phyloP scores from a whole-genome alignment of 1,284 basidiomycete species.

The Rhodotorula glutinis region DNA sequence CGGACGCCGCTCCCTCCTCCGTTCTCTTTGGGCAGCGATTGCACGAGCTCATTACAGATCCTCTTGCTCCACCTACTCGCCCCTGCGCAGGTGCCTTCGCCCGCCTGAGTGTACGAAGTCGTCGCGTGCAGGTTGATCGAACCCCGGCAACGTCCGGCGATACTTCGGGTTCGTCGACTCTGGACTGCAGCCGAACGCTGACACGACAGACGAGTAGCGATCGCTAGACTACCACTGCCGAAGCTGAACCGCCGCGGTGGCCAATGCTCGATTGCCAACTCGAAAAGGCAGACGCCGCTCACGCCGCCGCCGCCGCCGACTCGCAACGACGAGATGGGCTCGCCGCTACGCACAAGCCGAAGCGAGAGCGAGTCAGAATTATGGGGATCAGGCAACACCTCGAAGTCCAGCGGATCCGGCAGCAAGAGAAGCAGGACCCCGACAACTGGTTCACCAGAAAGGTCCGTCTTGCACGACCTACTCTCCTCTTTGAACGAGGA shows the following conservation, averaged over 20 bases:
- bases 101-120: too few species aligned
- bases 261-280: slow-evolving; percentile 35
- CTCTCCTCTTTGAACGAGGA: neutral
- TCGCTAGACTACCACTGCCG: too few species aligned
- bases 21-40: too few species aligned
- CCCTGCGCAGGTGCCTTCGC: too few species aligned
- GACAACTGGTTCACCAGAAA: slow-evolving; percentile 32
- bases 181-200: neutral
- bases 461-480: neutral
- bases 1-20: too few species aligned
- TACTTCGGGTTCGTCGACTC: neutral
- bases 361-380: neutral
- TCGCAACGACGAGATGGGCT: too few species aligned
- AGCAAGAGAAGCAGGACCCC: slow-evolving; percentile 18
- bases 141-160: too few species aligned
- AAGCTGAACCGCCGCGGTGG: too few species aligned
- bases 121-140: too few species aligned
- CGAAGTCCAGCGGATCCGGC: slow-evolving; percentile 18
- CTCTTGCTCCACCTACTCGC: too few species aligned
- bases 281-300: neutral
- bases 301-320: neutral
- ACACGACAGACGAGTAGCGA: too few species aligned
- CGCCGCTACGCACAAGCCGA: neutral
- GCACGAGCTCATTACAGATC: too few species aligned
- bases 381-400: slow-evolving; percentile 21